phyloP scores from a whole-genome alignment of 441 rosid species.

The Aleurites moluccanus region DNA sequence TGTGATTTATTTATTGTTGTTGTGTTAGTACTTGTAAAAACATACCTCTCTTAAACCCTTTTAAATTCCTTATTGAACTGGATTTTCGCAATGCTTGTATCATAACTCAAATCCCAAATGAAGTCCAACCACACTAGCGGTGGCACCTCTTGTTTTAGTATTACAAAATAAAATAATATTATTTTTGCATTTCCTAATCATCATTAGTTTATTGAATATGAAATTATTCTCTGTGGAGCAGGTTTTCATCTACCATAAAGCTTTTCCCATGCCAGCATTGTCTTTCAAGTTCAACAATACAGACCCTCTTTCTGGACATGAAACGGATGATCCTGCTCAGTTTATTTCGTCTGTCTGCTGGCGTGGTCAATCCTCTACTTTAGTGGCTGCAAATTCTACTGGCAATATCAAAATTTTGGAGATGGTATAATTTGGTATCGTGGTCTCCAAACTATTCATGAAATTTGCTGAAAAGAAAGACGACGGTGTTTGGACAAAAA shows the following conservation, averaged over 20 bases:
- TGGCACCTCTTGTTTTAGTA: background rate
- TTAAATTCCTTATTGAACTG: no score
- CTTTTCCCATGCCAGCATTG: slow-evolving; percentile 97
- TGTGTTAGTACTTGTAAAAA: background rate
- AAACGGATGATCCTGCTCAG: slow-evolving; percentile 67
- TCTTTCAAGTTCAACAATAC: slow-evolving; percentile 67
- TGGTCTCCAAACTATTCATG: slow-evolving; percentile 4
- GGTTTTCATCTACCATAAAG: slow-evolving; percentile 96
- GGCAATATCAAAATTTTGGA: slow-evolving; percentile 96
- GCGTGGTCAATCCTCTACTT: slow-evolving; percentile 80
- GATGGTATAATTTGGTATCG: slow-evolving; percentile 53
- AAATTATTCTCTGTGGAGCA: slow-evolving; percentile 23
- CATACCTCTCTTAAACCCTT: background rate
- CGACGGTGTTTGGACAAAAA: slow-evolving; percentile 1
- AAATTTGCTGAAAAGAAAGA: background rate
- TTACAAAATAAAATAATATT: background rate
- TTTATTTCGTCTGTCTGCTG: slow-evolving; percentile 94
- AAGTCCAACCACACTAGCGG: background rate
- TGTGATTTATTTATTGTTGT: background rate
- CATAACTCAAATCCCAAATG: background rate
- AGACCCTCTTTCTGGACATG: slow-evolving; percentile 59
- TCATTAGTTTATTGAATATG: background rate
- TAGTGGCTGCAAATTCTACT: slow-evolving; percentile 91
- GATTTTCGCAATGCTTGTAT: background rate
- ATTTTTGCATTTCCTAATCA: background rate